Conservation (phyloP, 371 early-diverging fungal species). For the Syncephalastrum monosporum region DNA sequence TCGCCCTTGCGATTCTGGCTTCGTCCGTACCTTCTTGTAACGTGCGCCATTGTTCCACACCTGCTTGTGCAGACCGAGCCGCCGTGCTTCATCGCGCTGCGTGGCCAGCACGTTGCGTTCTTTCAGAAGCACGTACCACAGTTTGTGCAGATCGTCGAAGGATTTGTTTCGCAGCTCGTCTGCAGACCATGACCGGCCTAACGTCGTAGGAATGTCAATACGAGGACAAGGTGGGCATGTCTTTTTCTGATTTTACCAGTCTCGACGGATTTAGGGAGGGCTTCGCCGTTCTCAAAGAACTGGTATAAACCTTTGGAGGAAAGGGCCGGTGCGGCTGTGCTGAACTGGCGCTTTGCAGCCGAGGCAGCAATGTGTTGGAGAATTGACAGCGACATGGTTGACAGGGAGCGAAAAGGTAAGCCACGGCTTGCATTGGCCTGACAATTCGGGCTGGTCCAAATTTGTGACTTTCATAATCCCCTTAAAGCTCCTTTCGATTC, state of each 20-base stretch:
- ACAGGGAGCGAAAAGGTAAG: slow-evolving; percentile 8
- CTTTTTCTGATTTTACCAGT: slow-evolving; percentile 52
- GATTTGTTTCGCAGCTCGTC: slow-evolving; percentile 89
- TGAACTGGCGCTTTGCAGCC: slow-evolving; percentile 22
- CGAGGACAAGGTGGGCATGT: background rate
- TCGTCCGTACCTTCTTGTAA: slow-evolving; percentile 62
- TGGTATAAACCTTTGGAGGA: slow-evolving; percentile 72
- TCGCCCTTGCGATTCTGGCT: background rate
- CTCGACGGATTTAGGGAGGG: slow-evolving; percentile 63
- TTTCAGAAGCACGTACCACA: slow-evolving; percentile 95
- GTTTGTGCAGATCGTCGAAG: slow-evolving; percentile 95
- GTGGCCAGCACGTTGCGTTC: slow-evolving; percentile 91
- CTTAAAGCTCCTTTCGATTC: too few species aligned
- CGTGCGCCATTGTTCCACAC: slow-evolving; percentile 76
- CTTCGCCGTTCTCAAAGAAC: slow-evolving; percentile 82
- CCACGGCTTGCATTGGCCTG: background rate
- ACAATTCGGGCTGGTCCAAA: too few species aligned
- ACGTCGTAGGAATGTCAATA: background rate
- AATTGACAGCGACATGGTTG: slow-evolving; percentile 28
- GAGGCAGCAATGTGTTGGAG: slow-evolving; percentile 11
- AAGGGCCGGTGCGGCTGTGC: slow-evolving; percentile 23
- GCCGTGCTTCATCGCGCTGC: slow-evolving; percentile 81
- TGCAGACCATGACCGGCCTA: slow-evolving; percentile 92
- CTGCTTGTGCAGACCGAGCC: slow-evolving; percentile 61
- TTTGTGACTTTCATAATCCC: too few species aligned